Percentiles rank a stretch among this genome's conserved stretches.
These are phyloP conservation scores for Pythium rhizo-oryzae DNA, from an alignment of 352 stramenopile species.

Conservation along the genomic window DNA sequence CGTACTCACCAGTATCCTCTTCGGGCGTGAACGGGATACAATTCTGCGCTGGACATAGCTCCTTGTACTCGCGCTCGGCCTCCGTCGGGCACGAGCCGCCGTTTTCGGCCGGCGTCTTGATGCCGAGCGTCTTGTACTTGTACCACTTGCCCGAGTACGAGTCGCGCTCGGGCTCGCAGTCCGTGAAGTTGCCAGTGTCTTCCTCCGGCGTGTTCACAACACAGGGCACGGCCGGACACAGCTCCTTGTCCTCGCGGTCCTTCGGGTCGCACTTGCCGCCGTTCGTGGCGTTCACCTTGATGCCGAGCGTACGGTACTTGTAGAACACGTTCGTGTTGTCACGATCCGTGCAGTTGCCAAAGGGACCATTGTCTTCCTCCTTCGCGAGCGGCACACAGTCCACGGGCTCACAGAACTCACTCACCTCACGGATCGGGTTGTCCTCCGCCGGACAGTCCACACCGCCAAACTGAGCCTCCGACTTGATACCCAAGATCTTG, in stretches of 20 bases:
- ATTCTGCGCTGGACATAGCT: not conserved
- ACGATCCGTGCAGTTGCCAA: not conserved
- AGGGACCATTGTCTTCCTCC: not conserved
- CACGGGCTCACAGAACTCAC: not conserved
- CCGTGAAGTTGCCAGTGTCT: not conserved
- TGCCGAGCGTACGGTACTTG: not conserved
- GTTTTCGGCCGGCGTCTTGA: not conserved
- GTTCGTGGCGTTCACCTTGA: not conserved
- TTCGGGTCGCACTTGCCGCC: not conserved
- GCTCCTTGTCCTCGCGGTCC: not conserved
- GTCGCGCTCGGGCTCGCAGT: not conserved
- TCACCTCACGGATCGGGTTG: not conserved
- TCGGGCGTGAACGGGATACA: not conserved
- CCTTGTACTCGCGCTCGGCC: not conserved
- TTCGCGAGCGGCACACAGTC: not conserved
- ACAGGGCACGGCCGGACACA: not conserved
- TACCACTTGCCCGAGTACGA: conserved; percentile 1
- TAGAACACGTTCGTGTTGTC: not conserved
- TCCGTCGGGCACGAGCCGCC: not conserved
- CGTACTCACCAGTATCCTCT: conserved; percentile 1
- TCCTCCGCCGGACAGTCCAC: not conserved
- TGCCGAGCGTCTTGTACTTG: not conserved
- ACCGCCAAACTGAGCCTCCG: not conserved
- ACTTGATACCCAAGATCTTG: conserved; percentile 7
- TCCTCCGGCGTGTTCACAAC: conserved; percentile 4